phyloP scores from a whole-genome alignment of 2,329 filamentous ascomycete genomes.

The Claviceps monticola region DNA sequence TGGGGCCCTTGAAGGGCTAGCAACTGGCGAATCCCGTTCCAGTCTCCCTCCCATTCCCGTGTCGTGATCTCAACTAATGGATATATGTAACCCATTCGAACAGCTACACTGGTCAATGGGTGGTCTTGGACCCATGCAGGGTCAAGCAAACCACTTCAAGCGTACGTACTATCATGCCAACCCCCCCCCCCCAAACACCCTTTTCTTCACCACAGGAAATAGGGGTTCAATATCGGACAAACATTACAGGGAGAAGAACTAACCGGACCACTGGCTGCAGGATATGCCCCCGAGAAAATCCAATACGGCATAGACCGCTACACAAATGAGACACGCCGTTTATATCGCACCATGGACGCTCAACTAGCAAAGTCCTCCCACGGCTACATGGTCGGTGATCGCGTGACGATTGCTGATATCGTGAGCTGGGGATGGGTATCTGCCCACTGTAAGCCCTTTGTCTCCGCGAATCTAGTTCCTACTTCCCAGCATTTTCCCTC shows the following conservation, averaged over 20 bases:
- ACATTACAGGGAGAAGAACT: background rate
- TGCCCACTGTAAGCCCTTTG: conserved; percentile 23
- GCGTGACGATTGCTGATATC: conserved; percentile 65
- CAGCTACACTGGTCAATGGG: conserved; percentile 62
- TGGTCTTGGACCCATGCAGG: conserved; percentile 69
- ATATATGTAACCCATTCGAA: background rate
- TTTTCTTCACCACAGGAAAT: background rate
- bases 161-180: conserved; percentile 26
- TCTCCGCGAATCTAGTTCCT: background rate
- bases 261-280: conserved; percentile 14
- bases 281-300: conserved; percentile 70
- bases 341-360: conserved; percentile 65
- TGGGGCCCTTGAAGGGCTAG: no score
- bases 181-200: no score
- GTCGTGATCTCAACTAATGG: background rate
- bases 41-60: no score
- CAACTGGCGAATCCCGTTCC: no score
- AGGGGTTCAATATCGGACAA: no score
- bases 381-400: conserved; percentile 52
- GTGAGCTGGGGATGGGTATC: conserved; percentile 69
- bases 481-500: no score
- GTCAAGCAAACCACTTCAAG: conserved; percentile 70
- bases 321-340: conserved; percentile 65
- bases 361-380: conserved; percentile 46
- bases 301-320: conserved; percentile 74